Percentiles rank a stretch among this genome's conserved stretches.
Conservation (phyloP, 345 rosid genomes). For the Arabis hirsuta region DNA sequence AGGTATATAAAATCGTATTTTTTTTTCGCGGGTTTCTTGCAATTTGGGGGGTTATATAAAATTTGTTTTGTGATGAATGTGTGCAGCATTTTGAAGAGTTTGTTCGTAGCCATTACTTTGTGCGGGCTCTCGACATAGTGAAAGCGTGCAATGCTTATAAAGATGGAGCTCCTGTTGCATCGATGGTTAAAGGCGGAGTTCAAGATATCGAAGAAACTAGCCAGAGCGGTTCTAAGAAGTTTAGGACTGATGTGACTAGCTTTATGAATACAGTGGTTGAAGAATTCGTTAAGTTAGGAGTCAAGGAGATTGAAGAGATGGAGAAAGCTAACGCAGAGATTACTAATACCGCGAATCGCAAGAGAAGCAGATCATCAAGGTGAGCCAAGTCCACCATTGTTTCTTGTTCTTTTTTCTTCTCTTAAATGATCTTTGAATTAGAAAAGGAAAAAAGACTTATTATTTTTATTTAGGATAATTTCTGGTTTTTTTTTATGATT, state of each 20-base stretch:
- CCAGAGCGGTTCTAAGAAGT: constrained; percentile 51
- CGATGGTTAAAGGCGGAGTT: constrained; percentile 66
- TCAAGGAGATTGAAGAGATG: constrained; percentile 36
- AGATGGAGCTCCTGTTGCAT: constrained; percentile 81
- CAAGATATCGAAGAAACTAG: constrained; percentile 62
- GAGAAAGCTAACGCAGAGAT: constrained; percentile 5
- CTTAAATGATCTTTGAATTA: background rate
- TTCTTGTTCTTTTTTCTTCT: background rate
- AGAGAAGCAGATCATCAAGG: constrained; percentile 39
- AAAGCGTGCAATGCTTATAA: constrained; percentile 75
- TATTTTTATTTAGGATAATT: constrained; percentile 50
- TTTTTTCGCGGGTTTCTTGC: background rate
- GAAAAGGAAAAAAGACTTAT: constrained; percentile 33
- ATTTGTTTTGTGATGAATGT: constrained; percentile 27
- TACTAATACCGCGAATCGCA: background rate
- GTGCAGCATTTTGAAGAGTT: constrained; percentile 83
- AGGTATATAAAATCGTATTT: constrained; percentile 47
- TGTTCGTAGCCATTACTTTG: constrained; percentile 66
- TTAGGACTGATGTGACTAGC: constrained; percentile 48
- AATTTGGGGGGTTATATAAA: constrained; percentile 9
- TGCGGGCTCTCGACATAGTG: constrained; percentile 60
- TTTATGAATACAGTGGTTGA: constrained; percentile 46
- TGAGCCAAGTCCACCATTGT: constrained; percentile 39
- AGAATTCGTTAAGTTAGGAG: constrained; percentile 58
- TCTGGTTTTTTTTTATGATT: background rate